Evolutionary conservation across 2,329 filamentous ascomycete species (phyloP).

Genomic region (Fusarium sp.): DNA sequence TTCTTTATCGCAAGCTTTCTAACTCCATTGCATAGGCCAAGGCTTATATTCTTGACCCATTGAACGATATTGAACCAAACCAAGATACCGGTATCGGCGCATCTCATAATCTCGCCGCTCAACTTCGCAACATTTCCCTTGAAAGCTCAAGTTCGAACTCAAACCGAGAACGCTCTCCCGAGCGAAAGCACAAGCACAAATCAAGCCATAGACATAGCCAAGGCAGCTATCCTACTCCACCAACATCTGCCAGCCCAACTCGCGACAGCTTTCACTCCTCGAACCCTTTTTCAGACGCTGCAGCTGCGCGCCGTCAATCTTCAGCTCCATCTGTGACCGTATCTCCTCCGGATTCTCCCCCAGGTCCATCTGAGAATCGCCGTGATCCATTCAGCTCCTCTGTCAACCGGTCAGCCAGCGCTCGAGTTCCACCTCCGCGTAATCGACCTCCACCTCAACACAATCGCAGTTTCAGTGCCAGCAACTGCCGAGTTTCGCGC

Average conservation of each 20-base stretch:
- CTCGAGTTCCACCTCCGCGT: slow-evolving; percentile 35
- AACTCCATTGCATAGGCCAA: slow-evolving; percentile 63
- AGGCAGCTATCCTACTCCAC: slow-evolving; percentile 60
- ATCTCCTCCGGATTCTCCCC: slow-evolving; percentile 39
- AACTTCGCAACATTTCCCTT: slow-evolving; percentile 35
- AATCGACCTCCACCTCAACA: slow-evolving; percentile 21
- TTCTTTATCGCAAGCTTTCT: slow-evolving; percentile 3
- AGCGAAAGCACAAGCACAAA: slow-evolving; percentile 17
- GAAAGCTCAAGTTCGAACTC: slow-evolving; percentile 24
- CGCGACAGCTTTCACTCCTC: slow-evolving; percentile 60
- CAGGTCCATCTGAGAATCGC: slow-evolving; percentile 32
- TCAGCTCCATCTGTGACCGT: slow-evolving; percentile 21
- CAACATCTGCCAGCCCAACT: slow-evolving; percentile 66
- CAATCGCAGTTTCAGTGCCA: slow-evolving; percentile 44
- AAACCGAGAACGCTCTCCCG: slow-evolving; percentile 8
- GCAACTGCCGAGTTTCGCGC: slow-evolving; percentile 26
- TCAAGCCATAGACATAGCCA: slow-evolving; percentile 20
- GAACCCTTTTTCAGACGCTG: slow-evolving; percentile 54
- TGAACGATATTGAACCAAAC: slow-evolving; percentile 75
- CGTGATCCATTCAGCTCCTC: slow-evolving; percentile 47
- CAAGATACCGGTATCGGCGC: slow-evolving; percentile 68
- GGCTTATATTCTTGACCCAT: slow-evolving; percentile 76
- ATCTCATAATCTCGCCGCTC: slow-evolving; percentile 41
- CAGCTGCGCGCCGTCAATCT: slow-evolving; percentile 29
- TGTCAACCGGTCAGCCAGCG: slow-evolving; percentile 50